Base-by-base conservation (phyloP, 2,329 filamentous ascomycete genomes). In the Phaeosphaeria sp. region DNA sequence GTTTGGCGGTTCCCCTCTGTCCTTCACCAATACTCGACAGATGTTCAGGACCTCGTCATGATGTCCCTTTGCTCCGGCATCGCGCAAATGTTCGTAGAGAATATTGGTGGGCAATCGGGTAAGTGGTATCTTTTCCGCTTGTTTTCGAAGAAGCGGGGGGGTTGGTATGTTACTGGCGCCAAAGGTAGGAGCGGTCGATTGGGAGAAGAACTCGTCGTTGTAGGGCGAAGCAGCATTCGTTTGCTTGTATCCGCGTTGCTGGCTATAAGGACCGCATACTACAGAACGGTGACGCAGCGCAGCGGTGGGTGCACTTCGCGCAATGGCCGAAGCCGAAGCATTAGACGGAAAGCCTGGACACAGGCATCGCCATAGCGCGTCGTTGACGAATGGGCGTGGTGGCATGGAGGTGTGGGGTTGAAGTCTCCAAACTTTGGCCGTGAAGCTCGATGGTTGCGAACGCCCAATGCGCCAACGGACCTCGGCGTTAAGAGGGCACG, bases 11-110 rank as follows among this genome's bases (percentile, higher is more conserved):
- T 89, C 84, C 1, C 79, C 74, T 17, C 87, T 81, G n/a, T 82
- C 77, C 43, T 76, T 77, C 13, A 93, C 75, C 27, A 93, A 78
- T 57, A 87, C 83, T 47, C 84, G 81, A 15, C 89, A 84, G 7
- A 90, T 71, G 15, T 62, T 65, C 61, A 73, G 63, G 7, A 74
- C 73, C 1, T 73, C 64, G 3, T 68, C 55, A 53, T 67, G 66
- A 3, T 59, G 43, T 8, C 73, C 74, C 7, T 61, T 62, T 3
- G 67, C 67, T 21, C 68, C 74, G 24, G 67, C 67, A 17, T 52
- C 53, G 43, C 72, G 72, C 43, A 72, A 60, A 44, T 64, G 63
- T 40, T 72, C 69, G 64, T 77, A 77, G 3, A 77, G 70, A 13
- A 68, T 52, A 45, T 61, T 46, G 1, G 66, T 74, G 7, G 72